Conservation (phyloP, 495 filamentous ascomycete species). For the Xylaria sp. region DNA sequence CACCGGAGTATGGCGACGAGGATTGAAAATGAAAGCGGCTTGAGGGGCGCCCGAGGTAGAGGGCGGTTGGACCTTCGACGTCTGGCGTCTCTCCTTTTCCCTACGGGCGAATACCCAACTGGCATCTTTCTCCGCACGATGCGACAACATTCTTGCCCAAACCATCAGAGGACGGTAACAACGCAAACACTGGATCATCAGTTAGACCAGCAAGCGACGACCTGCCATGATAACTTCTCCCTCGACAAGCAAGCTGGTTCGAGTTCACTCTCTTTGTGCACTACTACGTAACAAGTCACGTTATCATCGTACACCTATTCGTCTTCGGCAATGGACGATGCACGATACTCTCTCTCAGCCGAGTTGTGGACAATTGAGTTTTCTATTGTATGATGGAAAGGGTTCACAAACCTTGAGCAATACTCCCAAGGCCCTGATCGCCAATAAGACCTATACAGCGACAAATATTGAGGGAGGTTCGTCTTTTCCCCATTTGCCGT, state of each 20-base stretch:
- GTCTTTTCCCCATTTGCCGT: background rate
- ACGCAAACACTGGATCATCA: background rate
- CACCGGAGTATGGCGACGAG: background rate
- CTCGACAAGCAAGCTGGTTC: background rate
- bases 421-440: background rate
- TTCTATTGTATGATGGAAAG: constrained; percentile 2
- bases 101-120: background rate
- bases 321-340: background rate
- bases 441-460: constrained; percentile 10
- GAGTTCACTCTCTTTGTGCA: background rate
- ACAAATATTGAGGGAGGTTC: background rate
- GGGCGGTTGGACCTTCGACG: background rate
- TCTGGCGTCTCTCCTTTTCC: background rate
- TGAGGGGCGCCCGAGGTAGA: background rate
- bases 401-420: constrained; percentile 5
- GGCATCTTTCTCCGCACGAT: background rate
- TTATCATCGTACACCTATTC: background rate
- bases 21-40: background rate
- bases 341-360: background rate
- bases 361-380: background rate
- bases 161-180: background rate
- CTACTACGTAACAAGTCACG: background rate
- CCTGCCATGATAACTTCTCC: background rate
- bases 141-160: background rate
- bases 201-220: background rate